Evolutionary conservation across 1,139 yeast species (phyloP).

Genomic region (Pichia inconspicua): DNA sequence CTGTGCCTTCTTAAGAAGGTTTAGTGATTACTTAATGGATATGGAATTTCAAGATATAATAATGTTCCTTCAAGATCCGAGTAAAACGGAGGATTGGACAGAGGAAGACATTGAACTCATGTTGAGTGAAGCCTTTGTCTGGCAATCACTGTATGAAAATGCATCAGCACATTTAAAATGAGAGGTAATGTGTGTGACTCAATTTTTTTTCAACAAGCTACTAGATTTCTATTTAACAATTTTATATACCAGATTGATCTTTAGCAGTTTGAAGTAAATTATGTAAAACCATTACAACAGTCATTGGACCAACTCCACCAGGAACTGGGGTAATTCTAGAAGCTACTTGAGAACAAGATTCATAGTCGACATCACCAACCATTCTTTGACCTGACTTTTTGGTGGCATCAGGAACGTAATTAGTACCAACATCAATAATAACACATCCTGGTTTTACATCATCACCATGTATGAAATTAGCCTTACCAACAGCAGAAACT

Average conservation of each 20-base stretch:
- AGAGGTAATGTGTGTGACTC: constrained; percentile 10
- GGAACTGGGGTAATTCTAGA: constrained; percentile 73
- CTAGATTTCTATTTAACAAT: not conserved
- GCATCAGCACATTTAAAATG: constrained; percentile 71
- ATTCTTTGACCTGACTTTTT: constrained; percentile 59
- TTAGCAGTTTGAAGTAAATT: constrained; percentile 52
- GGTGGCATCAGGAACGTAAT: constrained; percentile 55
- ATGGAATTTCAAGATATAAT: constrained; percentile 94
- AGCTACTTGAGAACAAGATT: constrained; percentile 44
- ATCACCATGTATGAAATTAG: constrained; percentile 63
- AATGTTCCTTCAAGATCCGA: constrained; percentile 71
- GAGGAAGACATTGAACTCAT: constrained; percentile 87
- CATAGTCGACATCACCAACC: constrained; percentile 74
- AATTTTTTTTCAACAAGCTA: not conserved
- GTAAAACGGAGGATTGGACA: constrained; percentile 81
- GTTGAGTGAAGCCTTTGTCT: constrained; percentile 90
- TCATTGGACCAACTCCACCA: constrained; percentile 89
- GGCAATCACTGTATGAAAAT: constrained; percentile 89
- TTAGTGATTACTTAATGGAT: constrained; percentile 67
- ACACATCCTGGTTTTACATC: constrained; percentile 65
- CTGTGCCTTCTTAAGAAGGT: constrained; percentile 91
- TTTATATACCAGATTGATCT: constrained; percentile 32
- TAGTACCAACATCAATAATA: constrained; percentile 75
- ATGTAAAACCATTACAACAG: constrained; percentile 72
- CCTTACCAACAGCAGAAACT: constrained; percentile 69